A percentile compares a stretch with the other conserved stretches of the same genome.
Evolutionary conservation across 495 filamentous ascomycete genomes (phyloP).

Genomic region (Monascus purpureus): DNA sequence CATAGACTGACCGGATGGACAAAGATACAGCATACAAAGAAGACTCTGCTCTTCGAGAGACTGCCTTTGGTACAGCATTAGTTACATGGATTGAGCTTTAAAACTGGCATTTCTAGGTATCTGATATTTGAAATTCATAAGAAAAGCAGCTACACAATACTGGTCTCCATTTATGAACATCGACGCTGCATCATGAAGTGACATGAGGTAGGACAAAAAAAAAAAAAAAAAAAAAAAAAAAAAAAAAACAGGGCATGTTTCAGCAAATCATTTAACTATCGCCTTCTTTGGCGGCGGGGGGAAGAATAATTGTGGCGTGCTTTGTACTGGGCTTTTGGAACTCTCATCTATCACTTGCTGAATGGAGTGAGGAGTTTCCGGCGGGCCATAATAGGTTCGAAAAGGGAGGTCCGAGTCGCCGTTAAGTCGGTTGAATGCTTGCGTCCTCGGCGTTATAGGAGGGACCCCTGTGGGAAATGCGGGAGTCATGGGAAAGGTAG

Average conservation of each 20-base stretch:
- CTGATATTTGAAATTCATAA: too few relatives aligned
- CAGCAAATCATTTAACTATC: too few relatives aligned
- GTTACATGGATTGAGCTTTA: too few relatives aligned
- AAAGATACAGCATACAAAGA: too few relatives aligned
- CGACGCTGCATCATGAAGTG: too few relatives aligned
- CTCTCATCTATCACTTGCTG: slow-evolving; percentile 13
- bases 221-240: not conserved
- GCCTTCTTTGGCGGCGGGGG: slow-evolving; percentile 31
- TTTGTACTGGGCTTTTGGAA: slow-evolving; percentile 5
- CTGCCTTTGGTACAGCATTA: too few relatives aligned
- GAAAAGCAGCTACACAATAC: too few relatives aligned
- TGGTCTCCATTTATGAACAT: too few relatives aligned
- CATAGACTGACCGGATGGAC: too few relatives aligned
- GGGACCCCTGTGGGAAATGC: slow-evolving; percentile 10
- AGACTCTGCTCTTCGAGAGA: too few relatives aligned
- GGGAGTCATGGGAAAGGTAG: slow-evolving; percentile 22
- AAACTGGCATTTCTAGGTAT: too few relatives aligned
- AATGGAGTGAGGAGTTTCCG: slow-evolving; percentile 10
- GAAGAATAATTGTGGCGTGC: slow-evolving; percentile 24
- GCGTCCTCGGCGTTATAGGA: slow-evolving; percentile 26
- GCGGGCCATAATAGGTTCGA: slow-evolving; percentile 15
- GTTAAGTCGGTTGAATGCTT: slow-evolving; percentile 27
- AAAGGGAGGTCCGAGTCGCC: slow-evolving; percentile 24
- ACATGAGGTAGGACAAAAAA: not conserved
- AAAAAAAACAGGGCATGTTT: too few relatives aligned